A percentile compares a stretch with the other conserved stretches of the same genome.
Conservation (phyloP, 805 yeast genomes). For the Komagataella phaffii region DNA sequence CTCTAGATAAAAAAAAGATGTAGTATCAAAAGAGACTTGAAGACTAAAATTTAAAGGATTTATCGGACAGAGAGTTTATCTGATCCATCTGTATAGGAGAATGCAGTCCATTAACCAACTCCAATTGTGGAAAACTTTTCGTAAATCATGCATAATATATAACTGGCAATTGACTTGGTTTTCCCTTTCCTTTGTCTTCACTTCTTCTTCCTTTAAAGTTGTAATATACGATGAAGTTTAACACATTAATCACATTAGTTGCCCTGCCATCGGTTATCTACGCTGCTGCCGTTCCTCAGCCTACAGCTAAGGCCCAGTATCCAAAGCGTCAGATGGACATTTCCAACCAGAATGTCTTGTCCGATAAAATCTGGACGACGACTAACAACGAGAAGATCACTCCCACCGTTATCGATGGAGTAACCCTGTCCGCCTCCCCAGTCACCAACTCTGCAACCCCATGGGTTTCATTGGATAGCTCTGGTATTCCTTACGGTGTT, state of each 20-base stretch:
- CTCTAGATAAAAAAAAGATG: not conserved
- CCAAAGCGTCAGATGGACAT: not conserved
- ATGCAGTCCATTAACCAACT: not conserved
- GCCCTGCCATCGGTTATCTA: not conserved
- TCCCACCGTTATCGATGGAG: constrained; percentile 38
- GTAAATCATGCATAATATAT: not conserved
- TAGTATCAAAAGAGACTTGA: not conserved
- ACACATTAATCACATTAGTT: not conserved
- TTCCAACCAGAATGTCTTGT: not conserved
- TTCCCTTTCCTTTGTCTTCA: not conserved
- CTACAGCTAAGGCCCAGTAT: not conserved
- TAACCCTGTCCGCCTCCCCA: constrained; percentile 30
- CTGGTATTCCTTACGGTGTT: constrained; percentile 27
- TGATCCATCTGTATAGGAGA: not conserved
- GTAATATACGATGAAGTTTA: not conserved
- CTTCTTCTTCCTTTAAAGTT: not conserved
- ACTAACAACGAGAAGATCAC: constrained; percentile 15
- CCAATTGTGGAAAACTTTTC: not conserved
- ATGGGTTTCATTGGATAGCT: constrained; percentile 28
- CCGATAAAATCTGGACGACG: constrained; percentile 18
- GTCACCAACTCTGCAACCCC: constrained; percentile 20
- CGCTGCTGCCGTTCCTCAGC: not conserved
- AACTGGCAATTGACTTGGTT: not conserved
- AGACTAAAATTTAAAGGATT: not conserved
- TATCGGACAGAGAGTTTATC: not conserved